A percentile compares a stretch with the other conserved stretches of the same genome.
Conservation (phyloP, 306 rosid genomes). For the Dalbergia oliveri region DNA sequence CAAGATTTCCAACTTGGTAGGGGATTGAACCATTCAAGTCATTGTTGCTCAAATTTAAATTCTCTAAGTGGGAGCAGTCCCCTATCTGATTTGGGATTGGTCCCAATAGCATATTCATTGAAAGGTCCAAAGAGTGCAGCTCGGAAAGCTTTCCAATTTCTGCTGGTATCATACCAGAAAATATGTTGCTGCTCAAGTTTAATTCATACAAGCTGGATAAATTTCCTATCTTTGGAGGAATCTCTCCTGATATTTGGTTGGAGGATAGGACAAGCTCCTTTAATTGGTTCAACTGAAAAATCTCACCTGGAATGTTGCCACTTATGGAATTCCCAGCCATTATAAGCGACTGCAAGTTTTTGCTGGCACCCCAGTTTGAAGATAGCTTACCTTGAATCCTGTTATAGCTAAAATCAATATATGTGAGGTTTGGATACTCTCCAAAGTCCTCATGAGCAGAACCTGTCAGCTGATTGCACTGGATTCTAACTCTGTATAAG, state of each 20-base stretch:
- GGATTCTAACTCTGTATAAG: constrained; percentile 59
- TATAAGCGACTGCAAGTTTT: constrained; percentile 46
- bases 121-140: constrained; percentile 53
- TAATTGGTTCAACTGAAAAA: constrained; percentile 46
- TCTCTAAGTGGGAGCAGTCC: constrained; percentile 44
- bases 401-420: constrained; percentile 64
- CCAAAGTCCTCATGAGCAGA: constrained; percentile 59
- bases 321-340: constrained; percentile 54
- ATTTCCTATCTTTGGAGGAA: constrained; percentile 55
- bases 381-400: constrained; percentile 51
- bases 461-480: constrained; percentile 56
- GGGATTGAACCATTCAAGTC: constrained; percentile 61
- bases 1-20: constrained; percentile 56
- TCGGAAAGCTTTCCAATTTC: constrained; percentile 54
- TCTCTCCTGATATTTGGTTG: constrained; percentile 59
- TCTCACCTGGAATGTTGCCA: constrained; percentile 61
- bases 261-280: constrained; percentile 53
- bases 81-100: constrained; percentile 59
- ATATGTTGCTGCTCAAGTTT: constrained; percentile 46
- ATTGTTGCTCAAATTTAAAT: constrained; percentile 56
- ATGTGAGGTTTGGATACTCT: constrained; percentile 64
- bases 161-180: constrained; percentile 56
- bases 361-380: constrained; percentile 61
- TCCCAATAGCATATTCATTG: constrained; percentile 57
- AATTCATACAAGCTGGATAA: constrained; percentile 41